phyloP scores from a whole-genome alignment of 2,329 filamentous ascomycete genomes.

The Stachybotrys chlorohalonatus region DNA sequence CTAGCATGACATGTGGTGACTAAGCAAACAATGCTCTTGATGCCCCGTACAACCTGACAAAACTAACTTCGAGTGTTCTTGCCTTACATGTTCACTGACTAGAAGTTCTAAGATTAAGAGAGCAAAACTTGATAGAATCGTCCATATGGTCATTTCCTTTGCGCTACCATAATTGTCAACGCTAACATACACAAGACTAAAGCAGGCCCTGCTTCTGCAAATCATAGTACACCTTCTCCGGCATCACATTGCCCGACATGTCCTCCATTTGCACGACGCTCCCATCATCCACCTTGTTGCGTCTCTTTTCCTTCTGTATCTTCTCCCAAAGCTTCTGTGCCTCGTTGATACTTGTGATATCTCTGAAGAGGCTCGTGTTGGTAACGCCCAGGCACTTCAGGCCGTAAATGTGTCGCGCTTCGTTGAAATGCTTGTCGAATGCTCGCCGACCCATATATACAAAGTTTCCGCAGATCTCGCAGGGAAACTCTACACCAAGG shows the following conservation, averaged over 20 bases:
- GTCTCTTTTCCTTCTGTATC: conserved; percentile 78
- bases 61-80: no score
- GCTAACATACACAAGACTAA: conserved; percentile 28
- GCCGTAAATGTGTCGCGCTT: conserved; percentile 85
- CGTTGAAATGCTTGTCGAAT: conserved; percentile 98
- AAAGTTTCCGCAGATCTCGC: conserved; percentile 95
- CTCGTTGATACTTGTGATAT: conserved; percentile 89
- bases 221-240: conserved; percentile 95
- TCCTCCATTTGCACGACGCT: conserved; percentile 98
- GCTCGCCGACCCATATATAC: conserved; percentile 97
- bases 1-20: no score
- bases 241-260: conserved; percentile 95
- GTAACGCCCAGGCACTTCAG: conserved; percentile 90
- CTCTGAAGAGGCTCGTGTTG: conserved; percentile 81
- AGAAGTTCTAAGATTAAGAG: not conserved
- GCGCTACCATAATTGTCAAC: no score
- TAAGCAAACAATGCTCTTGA: no score
- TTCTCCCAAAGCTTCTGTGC: conserved; percentile 87
- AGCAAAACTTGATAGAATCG: not conserved
- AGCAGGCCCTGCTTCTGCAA: conserved; percentile 84
- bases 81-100: no score
- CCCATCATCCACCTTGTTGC: conserved; percentile 64
- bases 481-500: conserved; percentile 86
- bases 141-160: not conserved
- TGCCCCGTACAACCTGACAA: no score